Evolutionary conservation across 306 rosid species (phyloP).

Genomic region (Amphicarpaea edgeworthii): DNA sequence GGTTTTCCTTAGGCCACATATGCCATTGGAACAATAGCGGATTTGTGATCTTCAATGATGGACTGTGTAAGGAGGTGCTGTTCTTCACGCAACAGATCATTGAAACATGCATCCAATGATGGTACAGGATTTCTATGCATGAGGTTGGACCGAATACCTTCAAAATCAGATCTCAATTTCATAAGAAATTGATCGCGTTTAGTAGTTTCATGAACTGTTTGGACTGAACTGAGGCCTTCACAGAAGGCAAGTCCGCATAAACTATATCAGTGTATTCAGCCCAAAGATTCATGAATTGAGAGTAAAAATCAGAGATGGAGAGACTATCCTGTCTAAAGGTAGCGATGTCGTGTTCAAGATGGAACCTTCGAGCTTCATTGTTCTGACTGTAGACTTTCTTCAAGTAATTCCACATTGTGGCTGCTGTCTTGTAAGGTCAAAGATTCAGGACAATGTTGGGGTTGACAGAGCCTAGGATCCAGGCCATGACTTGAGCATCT

Average conservation of each 20-base stretch:
- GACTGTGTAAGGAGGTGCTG: background rate
- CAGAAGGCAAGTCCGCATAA: too few species aligned
- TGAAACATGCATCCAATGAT: background rate
- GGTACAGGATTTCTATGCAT: background rate
- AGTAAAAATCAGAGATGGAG: too few species aligned
- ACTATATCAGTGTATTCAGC: too few species aligned
- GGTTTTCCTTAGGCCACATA: background rate
- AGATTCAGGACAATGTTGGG: background rate
- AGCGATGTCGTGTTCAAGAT: too few species aligned
- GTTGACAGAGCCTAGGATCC: background rate
- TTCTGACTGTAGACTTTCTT: background rate
- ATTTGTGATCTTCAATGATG: background rate
- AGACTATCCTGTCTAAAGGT: too few species aligned
- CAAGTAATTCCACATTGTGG: background rate
- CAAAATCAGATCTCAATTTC: background rate
- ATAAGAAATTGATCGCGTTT: background rate
- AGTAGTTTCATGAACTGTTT: background rate
- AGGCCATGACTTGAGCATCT: background rate
- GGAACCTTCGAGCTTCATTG: background rate
- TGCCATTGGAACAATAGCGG: background rate
- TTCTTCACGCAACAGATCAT: background rate
- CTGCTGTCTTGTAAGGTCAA: background rate
- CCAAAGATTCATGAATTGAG: too few species aligned
- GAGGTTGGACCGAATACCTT: background rate
- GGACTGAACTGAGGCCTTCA: background rate